phyloP scores from a whole-genome alignment of 768 basidiomycete genomes.

The Termitomyces eurrhizus region DNA sequence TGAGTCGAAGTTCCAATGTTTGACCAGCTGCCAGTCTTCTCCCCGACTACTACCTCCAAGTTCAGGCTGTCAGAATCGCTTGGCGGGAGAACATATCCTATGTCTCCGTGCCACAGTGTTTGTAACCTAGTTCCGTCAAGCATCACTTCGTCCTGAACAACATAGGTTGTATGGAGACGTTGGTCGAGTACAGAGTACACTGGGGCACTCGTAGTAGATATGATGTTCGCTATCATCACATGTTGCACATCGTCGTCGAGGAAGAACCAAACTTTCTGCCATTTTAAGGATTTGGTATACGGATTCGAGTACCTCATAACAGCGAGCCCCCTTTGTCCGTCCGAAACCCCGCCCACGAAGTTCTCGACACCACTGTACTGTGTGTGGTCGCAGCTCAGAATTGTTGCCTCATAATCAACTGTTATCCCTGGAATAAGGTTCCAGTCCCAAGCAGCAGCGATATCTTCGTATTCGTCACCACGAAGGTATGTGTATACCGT shows the following conservation, averaged over 20 bases:
- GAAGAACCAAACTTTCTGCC: conserved; percentile 77
- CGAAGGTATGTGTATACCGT: conserved; percentile 57
- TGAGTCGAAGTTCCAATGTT: conserved; percentile 58
- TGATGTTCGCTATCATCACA: conserved; percentile 54
- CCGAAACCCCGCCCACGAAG: conserved; percentile 67
- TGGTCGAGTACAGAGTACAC: conserved; percentile 70
- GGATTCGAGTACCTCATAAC: conserved; percentile 71
- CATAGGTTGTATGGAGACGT: conserved; percentile 37
- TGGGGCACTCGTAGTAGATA: conserved; percentile 39
- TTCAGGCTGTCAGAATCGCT: conserved; percentile 28
- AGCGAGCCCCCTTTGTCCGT: conserved; percentile 50
- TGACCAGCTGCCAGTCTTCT: conserved; percentile 57
- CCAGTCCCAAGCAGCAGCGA: conserved; percentile 74
- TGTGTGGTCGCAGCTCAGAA: conserved; percentile 43
- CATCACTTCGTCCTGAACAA: conserved; percentile 37
- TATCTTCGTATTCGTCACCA: conserved; percentile 73
- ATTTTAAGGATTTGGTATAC: conserved; percentile 45
- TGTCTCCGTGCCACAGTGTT: conserved; percentile 60
- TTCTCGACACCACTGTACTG: conserved; percentile 41
- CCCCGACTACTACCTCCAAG: conserved; percentile 34
- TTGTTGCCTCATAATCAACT: conserved; percentile 55
- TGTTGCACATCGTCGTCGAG: conserved; percentile 58
- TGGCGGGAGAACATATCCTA: conserved; percentile 57
- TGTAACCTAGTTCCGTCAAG: conserved; percentile 16
- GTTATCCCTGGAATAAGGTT: conserved; percentile 73